A percentile compares a stretch with the other conserved stretches of the same genome.
phyloP scores from a whole-genome alignment of 1,284 basidiomycete genomes.

The Cronartium quercuum region DNA sequence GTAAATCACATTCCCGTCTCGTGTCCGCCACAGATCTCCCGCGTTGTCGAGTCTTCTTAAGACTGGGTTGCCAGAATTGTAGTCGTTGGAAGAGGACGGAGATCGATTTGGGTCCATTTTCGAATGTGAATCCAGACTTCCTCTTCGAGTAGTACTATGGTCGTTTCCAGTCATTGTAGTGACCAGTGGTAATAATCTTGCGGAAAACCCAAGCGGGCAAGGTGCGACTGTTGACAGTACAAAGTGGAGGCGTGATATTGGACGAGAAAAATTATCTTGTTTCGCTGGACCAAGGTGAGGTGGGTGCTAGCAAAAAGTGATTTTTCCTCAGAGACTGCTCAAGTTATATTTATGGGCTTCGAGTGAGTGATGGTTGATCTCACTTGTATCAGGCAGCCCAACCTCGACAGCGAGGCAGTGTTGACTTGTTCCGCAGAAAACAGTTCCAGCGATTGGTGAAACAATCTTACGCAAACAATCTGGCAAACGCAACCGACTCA shows the following conservation, averaged over 20 bases:
- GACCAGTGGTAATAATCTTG: background rate
- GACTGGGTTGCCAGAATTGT: background rate
- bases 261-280: too few species aligned
- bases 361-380: too few species aligned
- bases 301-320: background rate
- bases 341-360: too few species aligned
- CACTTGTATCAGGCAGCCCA: too few species aligned
- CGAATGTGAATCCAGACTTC: background rate
- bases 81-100: background rate
- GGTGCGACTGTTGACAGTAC: background rate
- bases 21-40: slow-evolving; percentile 18
- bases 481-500: too few species aligned
- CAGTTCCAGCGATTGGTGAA: too few species aligned
- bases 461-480: too few species aligned
- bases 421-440: too few species aligned
- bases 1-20: slow-evolving; percentile 11
- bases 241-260: too few species aligned
- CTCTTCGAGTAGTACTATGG: background rate
- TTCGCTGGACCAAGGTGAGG: background rate
- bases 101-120: background rate
- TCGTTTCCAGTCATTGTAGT: background rate
- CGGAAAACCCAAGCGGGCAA: too few species aligned
- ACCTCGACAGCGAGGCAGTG: too few species aligned
- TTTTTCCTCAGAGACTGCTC: background rate
- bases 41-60: slow-evolving; percentile 4